A percentile compares a stretch with the other conserved stretches of the same genome.
phyloP scores from a whole-genome alignment of 257 asterid genomes.

The Gentiana dahurica region DNA sequence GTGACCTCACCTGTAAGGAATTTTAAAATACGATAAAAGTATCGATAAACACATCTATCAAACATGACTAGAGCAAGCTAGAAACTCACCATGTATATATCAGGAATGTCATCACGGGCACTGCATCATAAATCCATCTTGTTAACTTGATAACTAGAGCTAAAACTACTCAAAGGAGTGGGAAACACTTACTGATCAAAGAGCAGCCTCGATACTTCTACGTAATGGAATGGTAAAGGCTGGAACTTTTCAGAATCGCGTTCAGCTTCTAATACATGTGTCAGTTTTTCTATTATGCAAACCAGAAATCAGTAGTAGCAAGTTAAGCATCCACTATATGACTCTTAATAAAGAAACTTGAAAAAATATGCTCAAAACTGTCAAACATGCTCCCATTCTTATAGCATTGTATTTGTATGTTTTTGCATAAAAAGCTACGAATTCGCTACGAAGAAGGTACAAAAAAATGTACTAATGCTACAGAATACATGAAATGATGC shows the following conservation, averaged over 20 bases:
- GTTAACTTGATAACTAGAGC: conserved; percentile 13
- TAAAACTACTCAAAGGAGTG: not conserved
- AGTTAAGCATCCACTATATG: too few species aligned
- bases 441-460: too few species aligned
- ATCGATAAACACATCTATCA: not conserved
- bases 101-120: conserved; percentile 83
- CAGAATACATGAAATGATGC: not conserved
- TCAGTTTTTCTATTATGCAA: conserved; percentile 48
- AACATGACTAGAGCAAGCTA: conserved; percentile 1
- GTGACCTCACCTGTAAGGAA: conserved; percentile 61
- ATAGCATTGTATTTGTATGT: too few species aligned
- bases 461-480: not conserved
- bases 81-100: conserved; percentile 70
- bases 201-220: conserved; percentile 89
- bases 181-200: conserved; percentile 67
- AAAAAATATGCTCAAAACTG: too few species aligned
- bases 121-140: conserved; percentile 27
- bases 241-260: conserved; percentile 82
- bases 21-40: conserved; percentile 10
- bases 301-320: conserved; percentile 13
- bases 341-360: too few species aligned
- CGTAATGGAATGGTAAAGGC: conserved; percentile 90
- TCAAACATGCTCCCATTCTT: too few species aligned
- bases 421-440: too few species aligned
- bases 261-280: conserved; percentile 81